phyloP scores from a whole-genome alignment of 177 flowering plant genomes.

The Vitis hybrid region DNA sequence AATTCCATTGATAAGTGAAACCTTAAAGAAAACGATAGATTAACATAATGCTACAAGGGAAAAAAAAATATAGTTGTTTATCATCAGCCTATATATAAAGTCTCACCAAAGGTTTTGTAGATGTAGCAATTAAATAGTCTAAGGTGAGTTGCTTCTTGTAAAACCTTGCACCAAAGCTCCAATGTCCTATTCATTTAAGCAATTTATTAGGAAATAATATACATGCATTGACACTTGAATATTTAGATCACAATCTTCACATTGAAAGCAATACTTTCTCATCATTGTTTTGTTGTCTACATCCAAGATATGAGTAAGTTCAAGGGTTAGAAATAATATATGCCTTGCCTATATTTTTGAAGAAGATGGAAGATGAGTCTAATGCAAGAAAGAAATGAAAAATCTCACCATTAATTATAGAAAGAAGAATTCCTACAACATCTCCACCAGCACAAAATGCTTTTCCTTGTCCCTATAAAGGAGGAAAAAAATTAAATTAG shows the following conservation, averaged over 20 bases:
- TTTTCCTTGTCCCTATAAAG: slow-evolving; percentile 14
- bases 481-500: no score
- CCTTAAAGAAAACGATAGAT: slow-evolving; percentile 11
- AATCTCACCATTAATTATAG: background rate
- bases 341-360: background rate
- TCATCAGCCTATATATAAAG: no score
- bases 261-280: background rate
- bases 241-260: background rate
- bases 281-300: background rate
- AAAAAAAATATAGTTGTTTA: no score
- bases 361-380: no score
- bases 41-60: background rate
- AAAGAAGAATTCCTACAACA: background rate
- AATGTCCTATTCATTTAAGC: slow-evolving; percentile 16
- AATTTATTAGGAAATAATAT: background rate
- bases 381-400: no score
- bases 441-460: slow-evolving; percentile 31
- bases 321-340: background rate
- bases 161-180: slow-evolving; percentile 14
- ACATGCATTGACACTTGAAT: background rate
- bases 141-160: slow-evolving; percentile 18
- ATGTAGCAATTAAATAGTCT: slow-evolving; percentile 23
- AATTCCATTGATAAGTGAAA: slow-evolving; percentile 30
- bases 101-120: slow-evolving; percentile 25
- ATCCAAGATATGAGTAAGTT: background rate